phyloP scores from a whole-genome alignment of 805 yeast species.

The Scheffersomyces ergatensis region DNA sequence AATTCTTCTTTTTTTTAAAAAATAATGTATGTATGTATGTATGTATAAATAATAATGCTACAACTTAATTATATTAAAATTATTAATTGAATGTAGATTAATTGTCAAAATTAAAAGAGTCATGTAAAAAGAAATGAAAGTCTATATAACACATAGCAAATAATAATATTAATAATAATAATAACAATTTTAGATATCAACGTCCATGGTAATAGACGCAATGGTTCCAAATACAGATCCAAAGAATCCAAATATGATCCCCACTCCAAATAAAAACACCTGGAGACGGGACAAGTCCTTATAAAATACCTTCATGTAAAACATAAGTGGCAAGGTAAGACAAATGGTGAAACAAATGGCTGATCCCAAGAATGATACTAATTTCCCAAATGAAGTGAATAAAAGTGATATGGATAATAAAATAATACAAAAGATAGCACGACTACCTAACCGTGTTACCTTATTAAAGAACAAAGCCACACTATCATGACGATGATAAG shows the following conservation, averaged over 20 bases:
- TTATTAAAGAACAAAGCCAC: neutral
- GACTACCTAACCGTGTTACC: slow-evolving; percentile 3
- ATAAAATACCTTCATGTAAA: slow-evolving; percentile 24
- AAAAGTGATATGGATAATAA: slow-evolving; percentile 23
- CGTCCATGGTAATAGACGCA: slow-evolving; percentile 16
- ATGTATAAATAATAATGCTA: too few species aligned
- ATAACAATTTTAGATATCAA: slow-evolving; percentile 1
- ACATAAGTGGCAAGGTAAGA: slow-evolving; percentile 36
- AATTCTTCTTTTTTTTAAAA: too few species aligned
- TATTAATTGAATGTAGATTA: too few species aligned
- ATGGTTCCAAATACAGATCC: slow-evolving; percentile 27
- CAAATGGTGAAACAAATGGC: slow-evolving; percentile 42
- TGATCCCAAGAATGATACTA: slow-evolving; percentile 40
- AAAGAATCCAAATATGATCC: slow-evolving; percentile 15
- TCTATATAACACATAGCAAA: too few species aligned
- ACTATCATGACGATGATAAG: neutral
- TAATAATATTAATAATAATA: too few species aligned
- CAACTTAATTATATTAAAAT: too few species aligned
- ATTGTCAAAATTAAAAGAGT: too few species aligned
- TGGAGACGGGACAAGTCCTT: slow-evolving; percentile 14
- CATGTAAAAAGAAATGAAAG: too few species aligned
- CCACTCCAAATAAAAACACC: slow-evolving; percentile 12
- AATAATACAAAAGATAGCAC: slow-evolving; percentile 22
- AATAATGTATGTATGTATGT: too few species aligned
- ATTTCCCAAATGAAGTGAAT: slow-evolving; percentile 37